Conservation (phyloP, 2,329 filamentous ascomycete species). For the Ophiostoma populinum region DNA sequence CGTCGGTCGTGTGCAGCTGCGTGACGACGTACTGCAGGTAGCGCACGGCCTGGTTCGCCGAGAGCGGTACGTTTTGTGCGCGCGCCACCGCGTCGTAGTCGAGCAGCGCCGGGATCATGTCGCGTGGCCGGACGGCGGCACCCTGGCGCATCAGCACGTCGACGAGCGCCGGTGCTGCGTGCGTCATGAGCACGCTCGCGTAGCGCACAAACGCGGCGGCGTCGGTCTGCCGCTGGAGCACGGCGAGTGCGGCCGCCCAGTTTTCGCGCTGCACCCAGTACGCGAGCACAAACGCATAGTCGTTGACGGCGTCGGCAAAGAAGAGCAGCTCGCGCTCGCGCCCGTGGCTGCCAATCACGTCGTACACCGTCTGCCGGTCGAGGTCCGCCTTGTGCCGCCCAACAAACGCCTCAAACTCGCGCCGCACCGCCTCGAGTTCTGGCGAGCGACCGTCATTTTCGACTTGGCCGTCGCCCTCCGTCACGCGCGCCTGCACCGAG, state of each 20-base stretch:
- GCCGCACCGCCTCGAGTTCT: conserved; percentile 49
- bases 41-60: conserved; percentile 76
- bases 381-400: conserved; percentile 71
- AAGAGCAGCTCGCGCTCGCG: conserved; percentile 82
- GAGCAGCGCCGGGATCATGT: conserved; percentile 79
- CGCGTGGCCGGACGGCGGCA: conserved; percentile 63
- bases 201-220: conserved; percentile 92
- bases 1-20: conserved; percentile 59
- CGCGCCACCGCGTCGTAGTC: conserved; percentile 91
- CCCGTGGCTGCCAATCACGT: conserved; percentile 89
- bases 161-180: conserved; percentile 70
- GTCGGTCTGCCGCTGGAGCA: conserved; percentile 85
- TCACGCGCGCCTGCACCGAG: conserved; percentile 37
- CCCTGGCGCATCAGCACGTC: conserved; percentile 89
- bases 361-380: conserved; percentile 83
- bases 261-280: conserved; percentile 96
- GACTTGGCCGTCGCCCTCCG: conserved; percentile 42
- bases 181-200: conserved; percentile 88
- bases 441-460: conserved; percentile 52
- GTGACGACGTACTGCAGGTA: conserved; percentile 92
- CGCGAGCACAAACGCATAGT: conserved; percentile 85
- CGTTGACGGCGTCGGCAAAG: conserved; percentile 75
- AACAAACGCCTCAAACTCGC: conserved; percentile 80
- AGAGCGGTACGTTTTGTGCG: conserved; percentile 41
- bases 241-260: conserved; percentile 72